Evolutionary conservation across 352 stramenopile species (phyloP), one percentile per base, ranked within the genome.

Genomic region (Peronosclerospora sorghi): DNA sequence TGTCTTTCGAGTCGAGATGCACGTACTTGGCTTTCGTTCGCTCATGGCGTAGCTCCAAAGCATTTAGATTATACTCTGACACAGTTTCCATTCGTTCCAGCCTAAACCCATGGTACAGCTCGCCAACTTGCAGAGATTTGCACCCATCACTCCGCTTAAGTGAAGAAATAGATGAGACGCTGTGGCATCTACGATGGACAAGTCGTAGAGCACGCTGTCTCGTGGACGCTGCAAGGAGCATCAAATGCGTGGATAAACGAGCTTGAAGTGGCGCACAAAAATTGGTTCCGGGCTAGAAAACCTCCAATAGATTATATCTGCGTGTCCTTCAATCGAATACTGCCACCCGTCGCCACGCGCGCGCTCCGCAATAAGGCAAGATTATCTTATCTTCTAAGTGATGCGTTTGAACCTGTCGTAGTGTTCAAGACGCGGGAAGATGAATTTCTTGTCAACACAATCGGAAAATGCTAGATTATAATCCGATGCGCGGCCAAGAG

Each of bases 21-120:
- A 94, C 24, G 43, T 93, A 91, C 15, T 54, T 65, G 6, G 82
- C 78, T 27, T 80, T 68, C 8, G 82, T 94, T n/a, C 29, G 54
- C 34, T 59, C 48, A 54, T 94, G 82, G 21, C 71, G 53, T 28
- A 92, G 73, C 51, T 94, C 70, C 35, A 88, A 51, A 15, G 78
- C 76, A 14, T 83, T 59, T n/a, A 94, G 54, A 32, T 68, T 82
- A 61, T 89, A 90, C 65, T 94, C 82, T 8, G 82, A 77, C 48
- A 92, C 65, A 27, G 46, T 64, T 21, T 65, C 49, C 32, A 81
- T 64, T 52, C 73, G 62, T 51, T 73, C 48, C 14, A 86, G 52
- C 37, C 29, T 58, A 35, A 94, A 94, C 45, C 83, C 85, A 63
- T 94, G 75, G 51, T 82, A 79, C 20, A 51, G 72, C 30, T 86